Percentiles rank a stretch among this genome's conserved stretches.
phyloP scores from a whole-genome alignment of 2,329 filamentous ascomycete species.

The Fusarium tupiense region DNA sequence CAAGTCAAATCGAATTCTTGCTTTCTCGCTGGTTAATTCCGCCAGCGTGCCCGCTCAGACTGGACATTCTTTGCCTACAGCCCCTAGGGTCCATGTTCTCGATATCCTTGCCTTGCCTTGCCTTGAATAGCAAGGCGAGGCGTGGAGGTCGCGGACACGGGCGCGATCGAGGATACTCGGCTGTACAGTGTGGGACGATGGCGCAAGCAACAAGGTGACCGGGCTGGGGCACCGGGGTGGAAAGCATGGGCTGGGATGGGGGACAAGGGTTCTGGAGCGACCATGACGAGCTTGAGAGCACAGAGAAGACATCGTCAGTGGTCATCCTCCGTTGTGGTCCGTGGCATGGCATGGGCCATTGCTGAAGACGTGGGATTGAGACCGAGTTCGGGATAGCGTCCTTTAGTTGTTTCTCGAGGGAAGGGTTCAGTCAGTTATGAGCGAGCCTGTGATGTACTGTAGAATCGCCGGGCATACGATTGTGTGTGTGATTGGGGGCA shows the following conservation, averaged over 20 bases:
- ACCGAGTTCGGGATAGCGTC: constrained; percentile 31
- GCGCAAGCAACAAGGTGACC: constrained; percentile 42
- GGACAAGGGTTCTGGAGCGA: constrained; percentile 38
- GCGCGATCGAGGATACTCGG: constrained; percentile 43
- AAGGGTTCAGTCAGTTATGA: constrained; percentile 15
- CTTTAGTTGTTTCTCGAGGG: constrained; percentile 7
- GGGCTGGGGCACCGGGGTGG: constrained; percentile 38
- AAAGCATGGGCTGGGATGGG: constrained; percentile 36
- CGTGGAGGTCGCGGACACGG: constrained; percentile 42
- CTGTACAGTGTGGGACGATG: constrained; percentile 47
- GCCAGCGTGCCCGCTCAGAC: constrained; percentile 11
- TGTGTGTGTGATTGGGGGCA: constrained; percentile 6
- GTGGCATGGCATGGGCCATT: constrained; percentile 32
- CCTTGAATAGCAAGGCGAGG: constrained; percentile 41
- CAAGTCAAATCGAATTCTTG: constrained; percentile 26
- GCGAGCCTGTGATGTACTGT: constrained; percentile 2
- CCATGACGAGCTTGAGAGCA: constrained; percentile 38
- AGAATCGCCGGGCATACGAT: not conserved
- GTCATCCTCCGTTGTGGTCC: constrained; percentile 33
- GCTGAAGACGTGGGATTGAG: constrained; percentile 37
- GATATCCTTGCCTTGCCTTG: constrained; percentile 33
- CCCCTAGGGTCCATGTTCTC: constrained; percentile 14
- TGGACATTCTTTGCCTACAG: constrained; percentile 17
- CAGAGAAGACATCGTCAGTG: constrained; percentile 33
- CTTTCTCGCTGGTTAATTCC: constrained; percentile 29